These are phyloP conservation scores for Nannochloris sp. DNA, from an alignment of 139 green algal species.

Conservation along the genomic window DNA sequence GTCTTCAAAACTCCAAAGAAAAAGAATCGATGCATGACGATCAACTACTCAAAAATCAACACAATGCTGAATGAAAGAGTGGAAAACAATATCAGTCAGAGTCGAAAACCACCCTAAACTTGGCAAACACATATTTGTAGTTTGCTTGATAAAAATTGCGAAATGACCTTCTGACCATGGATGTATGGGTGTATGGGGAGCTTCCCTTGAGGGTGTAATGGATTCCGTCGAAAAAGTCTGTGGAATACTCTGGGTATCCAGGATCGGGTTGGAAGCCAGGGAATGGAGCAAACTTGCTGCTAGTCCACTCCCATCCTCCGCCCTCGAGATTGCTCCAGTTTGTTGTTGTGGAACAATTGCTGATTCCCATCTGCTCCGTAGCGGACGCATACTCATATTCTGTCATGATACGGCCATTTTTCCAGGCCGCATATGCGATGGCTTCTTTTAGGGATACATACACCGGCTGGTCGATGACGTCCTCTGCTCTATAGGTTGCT, in stretches of 20 bases:
- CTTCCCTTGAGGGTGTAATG: slow-evolving; percentile 49
- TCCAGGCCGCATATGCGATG: slow-evolving; percentile 28
- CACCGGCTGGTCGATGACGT: slow-evolving; percentile 26
- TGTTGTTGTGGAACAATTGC: neutral
- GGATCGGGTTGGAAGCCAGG: slow-evolving; percentile 37
- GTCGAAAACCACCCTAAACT: slow-evolving; percentile 36
- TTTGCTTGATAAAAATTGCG: slow-evolving; percentile 52
- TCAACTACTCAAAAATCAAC: no score
- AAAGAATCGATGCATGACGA: no score
- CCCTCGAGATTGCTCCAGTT: neutral
- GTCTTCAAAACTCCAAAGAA: no score
- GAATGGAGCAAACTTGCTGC: slow-evolving; percentile 28
- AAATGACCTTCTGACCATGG: slow-evolving; percentile 35
- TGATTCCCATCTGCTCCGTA: neutral
- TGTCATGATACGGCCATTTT: slow-evolving; percentile 35
- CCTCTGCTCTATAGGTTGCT: slow-evolving; percentile 12
- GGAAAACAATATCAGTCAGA: neutral
- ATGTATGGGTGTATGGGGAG: slow-evolving; percentile 34
- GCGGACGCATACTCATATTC: slow-evolving; percentile 40
- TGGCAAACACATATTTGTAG: slow-evolving; percentile 48
- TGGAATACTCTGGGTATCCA: slow-evolving; percentile 46
- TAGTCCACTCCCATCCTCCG: slow-evolving; percentile 54
- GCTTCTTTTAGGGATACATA: slow-evolving; percentile 46
- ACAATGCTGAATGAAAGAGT: slow-evolving; percentile 3
- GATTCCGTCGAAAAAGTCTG: slow-evolving; percentile 52